A percentile compares a stretch with the other conserved stretches of the same genome.
phyloP scores from a whole-genome alignment of 2,329 filamentous ascomycete genomes.

The Ceratocystis eucalypticola region DNA sequence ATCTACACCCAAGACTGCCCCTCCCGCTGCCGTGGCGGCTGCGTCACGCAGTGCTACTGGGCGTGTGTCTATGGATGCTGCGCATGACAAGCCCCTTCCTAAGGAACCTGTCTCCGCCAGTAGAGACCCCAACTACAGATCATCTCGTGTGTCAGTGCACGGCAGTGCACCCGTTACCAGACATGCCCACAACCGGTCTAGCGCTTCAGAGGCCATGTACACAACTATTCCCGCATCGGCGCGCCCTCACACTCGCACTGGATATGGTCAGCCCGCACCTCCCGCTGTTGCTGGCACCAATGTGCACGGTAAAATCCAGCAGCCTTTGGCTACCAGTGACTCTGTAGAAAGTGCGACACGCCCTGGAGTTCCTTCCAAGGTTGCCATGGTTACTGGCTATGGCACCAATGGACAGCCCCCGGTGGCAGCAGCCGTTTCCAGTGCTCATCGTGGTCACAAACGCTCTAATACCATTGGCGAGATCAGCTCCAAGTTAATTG shows the following conservation, averaged over 20 bases:
- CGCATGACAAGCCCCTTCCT: conserved; percentile 44
- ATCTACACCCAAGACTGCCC: conserved; percentile 29
- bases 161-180: not conserved
- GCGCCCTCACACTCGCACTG: conserved; percentile 69
- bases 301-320: conserved; percentile 77
- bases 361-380: conserved; percentile 46
- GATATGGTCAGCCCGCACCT: conserved; percentile 81
- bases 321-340: conserved; percentile 41
- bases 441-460: conserved; percentile 41
- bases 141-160: conserved; percentile 19
- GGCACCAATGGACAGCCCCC: conserved; percentile 39
- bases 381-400: conserved; percentile 45
- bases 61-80: conserved; percentile 38
- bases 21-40: conserved; percentile 38
- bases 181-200: conserved; percentile 29
- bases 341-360: conserved; percentile 58
- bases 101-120: conserved; percentile 33
- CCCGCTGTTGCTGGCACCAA: conserved; percentile 81
- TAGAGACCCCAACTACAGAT: conserved; percentile 23
- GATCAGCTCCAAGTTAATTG: conserved; percentile 72
- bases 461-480: conserved; percentile 64
- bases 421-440: not conserved
- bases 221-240: conserved; percentile 15
- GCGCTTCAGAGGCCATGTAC: conserved; percentile 37
- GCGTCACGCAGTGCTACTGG: conserved; percentile 31